Evolutionary conservation across 2,329 filamentous ascomycete species (phyloP).

Genomic region (Neonectria magnoliae): DNA sequence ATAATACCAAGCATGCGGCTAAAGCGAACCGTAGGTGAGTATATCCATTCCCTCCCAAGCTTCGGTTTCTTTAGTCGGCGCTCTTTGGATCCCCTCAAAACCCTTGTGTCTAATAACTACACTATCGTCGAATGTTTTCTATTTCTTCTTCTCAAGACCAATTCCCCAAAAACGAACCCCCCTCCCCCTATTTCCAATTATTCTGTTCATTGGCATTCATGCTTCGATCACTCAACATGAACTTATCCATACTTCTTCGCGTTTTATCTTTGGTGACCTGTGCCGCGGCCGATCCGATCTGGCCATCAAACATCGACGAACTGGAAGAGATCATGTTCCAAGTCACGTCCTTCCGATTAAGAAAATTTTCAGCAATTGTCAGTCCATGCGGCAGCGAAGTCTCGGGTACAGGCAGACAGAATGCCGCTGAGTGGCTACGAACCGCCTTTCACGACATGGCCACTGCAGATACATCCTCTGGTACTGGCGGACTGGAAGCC

Average conservation of each 20-base stretch:
- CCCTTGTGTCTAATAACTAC: background rate
- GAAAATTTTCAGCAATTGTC: constrained; percentile 66
- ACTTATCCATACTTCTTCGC: background rate
- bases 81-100: background rate
- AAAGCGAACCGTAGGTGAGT: background rate
- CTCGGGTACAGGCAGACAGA: constrained; percentile 63
- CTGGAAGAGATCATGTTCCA: constrained; percentile 73
- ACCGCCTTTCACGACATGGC: constrained; percentile 71
- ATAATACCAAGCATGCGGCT: background rate
- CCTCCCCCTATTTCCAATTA: background rate
- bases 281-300: constrained; percentile 62
- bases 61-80: background rate
- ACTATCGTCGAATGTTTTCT: background rate
- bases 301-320: constrained; percentile 69
- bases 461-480: constrained; percentile 59
- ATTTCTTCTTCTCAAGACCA: background rate
- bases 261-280: constrained; percentile 47
- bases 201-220: background rate
- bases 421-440: constrained; percentile 70
- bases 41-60: background rate
- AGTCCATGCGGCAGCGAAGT: constrained; percentile 65
- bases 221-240: background rate
- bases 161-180: background rate
- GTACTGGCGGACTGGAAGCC: constrained; percentile 65
- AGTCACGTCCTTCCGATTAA: constrained; percentile 62